Conservation (phyloP, 176 grass and related monocot species). For the Aegilops longissima region DNA sequence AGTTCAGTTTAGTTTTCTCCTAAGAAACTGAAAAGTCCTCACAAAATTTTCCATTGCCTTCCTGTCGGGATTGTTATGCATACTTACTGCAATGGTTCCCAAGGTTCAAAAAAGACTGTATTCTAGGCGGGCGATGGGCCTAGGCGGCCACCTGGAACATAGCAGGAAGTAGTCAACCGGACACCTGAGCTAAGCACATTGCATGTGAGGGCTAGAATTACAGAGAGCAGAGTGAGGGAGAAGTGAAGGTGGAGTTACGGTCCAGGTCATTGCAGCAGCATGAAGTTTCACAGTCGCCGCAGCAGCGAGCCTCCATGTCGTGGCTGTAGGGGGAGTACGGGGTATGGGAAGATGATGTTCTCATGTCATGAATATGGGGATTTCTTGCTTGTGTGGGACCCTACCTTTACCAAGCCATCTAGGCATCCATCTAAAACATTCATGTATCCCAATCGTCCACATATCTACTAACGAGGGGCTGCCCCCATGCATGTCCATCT, state of each 20-base stretch:
- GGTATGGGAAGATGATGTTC: neutral
- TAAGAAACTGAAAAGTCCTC: neutral
- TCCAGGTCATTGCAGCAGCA: neutral
- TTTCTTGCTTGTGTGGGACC: neutral
- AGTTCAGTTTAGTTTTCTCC: neutral
- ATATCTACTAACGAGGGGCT: neutral
- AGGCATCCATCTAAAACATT: neutral
- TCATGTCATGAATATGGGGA: neutral
- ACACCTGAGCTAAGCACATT: neutral
- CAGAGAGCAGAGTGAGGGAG: neutral
- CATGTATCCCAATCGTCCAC: neutral
- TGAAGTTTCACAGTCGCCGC: neutral
- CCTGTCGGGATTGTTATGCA: neutral
- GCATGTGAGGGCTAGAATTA: neutral
- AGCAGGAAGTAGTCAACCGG: neutral
- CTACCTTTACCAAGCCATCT: neutral
- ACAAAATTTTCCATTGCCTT: neutral
- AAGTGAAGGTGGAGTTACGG: neutral
- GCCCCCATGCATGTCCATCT: neutral
- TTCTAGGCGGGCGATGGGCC: neutral
- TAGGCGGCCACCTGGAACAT: neutral
- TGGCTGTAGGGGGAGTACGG: neutral
- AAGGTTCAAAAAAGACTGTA: neutral
- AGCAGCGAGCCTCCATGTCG: neutral
- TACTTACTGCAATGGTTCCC: neutral